A percentile compares a stretch with the other conserved stretches of the same genome.
These are phyloP conservation scores for Cladobotryum protrusum DNA, from an alignment of 2,329 filamentous ascomycete genomes.

Conservation along the genomic window DNA sequence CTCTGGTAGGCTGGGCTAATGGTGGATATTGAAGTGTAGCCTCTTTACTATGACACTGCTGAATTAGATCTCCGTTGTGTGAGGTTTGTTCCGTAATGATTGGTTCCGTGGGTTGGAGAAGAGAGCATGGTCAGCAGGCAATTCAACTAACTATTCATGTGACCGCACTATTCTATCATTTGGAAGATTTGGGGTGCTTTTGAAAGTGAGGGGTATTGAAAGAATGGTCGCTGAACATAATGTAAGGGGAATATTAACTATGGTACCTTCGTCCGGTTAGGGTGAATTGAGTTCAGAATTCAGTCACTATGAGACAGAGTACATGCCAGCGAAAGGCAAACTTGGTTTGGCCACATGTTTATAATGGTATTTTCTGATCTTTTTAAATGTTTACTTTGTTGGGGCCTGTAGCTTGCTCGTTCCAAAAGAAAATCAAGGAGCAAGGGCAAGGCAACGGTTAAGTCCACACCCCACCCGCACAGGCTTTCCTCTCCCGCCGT, in stretches of 20 bases:
- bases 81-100: too few species aligned
- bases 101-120: too few species aligned
- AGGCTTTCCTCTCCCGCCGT: conserved; percentile 84
- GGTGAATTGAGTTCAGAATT: too few species aligned
- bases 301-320: too few species aligned
- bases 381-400: conserved; percentile 17
- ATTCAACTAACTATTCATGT: too few species aligned
- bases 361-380: conserved; percentile 11
- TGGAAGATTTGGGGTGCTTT: too few species aligned
- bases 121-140: too few species aligned
- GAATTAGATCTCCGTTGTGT: not conserved
- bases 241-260: too few species aligned
- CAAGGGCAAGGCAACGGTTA: conserved; percentile 72
- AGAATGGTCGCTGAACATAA: too few species aligned
- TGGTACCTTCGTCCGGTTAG: too few species aligned
- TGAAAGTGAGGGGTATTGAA: too few species aligned
- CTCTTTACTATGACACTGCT: not conserved
- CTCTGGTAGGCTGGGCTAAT: not conserved
- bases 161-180: too few species aligned
- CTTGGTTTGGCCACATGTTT: not conserved
- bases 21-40: not conserved
- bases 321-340: not conserved
- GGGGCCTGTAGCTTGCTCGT: conserved; percentile 21
- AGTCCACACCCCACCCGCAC: conserved; percentile 84
- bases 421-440: conserved; percentile 17